These are phyloP conservation scores for Mycena haematopus DNA, from an alignment of 768 basidiomycete species.

Conservation along the genomic window DNA sequence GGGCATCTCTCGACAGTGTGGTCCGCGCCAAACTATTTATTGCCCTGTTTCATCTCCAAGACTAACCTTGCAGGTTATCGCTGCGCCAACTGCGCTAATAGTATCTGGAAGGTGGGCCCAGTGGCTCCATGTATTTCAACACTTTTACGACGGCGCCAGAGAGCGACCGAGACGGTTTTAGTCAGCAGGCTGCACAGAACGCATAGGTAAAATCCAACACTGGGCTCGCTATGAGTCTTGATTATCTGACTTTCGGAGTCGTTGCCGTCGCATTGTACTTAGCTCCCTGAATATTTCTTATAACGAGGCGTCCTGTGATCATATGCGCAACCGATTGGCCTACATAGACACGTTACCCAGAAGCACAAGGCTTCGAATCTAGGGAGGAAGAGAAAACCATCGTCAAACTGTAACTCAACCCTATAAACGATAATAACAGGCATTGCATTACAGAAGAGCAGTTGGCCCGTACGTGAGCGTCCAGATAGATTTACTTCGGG, in stretches of 20 bases:
- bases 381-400: neutral
- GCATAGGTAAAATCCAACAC: conserved; percentile 60
- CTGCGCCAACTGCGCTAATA: conserved; percentile 96
- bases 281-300: conserved; percentile 86
- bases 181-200: conserved; percentile 68
- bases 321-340: conserved; percentile 15
- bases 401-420: neutral
- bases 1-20: conserved; percentile 96
- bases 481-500: conserved; percentile 13
- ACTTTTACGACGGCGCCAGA: conserved; percentile 98
- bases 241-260: conserved; percentile 13
- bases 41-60: conserved; percentile 10
- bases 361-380: conserved; percentile 10
- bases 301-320: conserved; percentile 27
- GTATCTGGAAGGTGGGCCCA: conserved; percentile 94
- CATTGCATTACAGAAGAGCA: conserved; percentile 3
- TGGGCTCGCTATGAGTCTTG: conserved; percentile 24
- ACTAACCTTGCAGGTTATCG: conserved; percentile 61
- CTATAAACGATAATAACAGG: neutral
- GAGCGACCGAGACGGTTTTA: conserved; percentile 92
- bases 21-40: conserved; percentile 91
- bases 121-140: conserved; percentile 88
- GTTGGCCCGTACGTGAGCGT: neutral
- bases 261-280: conserved; percentile 41
- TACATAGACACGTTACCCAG: conserved; percentile 10